Evolutionary conservation across 2,329 filamentous ascomycete genomes (phyloP).

Genomic region (Aspergillus pseudotamarii): DNA sequence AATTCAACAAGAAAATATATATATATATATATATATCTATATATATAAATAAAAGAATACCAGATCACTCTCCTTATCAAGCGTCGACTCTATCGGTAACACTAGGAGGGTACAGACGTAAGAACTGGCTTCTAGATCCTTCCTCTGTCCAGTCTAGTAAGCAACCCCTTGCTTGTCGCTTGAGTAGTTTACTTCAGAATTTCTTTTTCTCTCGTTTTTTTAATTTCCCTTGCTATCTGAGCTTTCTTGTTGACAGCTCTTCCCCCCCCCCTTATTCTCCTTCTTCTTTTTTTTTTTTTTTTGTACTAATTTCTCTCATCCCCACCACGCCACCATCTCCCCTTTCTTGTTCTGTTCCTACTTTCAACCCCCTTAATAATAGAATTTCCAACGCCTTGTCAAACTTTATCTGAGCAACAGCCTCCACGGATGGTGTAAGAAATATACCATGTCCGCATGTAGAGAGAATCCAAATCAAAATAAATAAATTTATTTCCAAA

Average conservation of each 20-base stretch:
- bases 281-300: constrained; percentile 18
- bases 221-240: background rate
- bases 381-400: background rate
- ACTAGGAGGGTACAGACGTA: background rate
- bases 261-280: too few relatives aligned
- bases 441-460: background rate
- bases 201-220: background rate
- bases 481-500: background rate
- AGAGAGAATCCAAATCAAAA: background rate
- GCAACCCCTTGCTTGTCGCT: background rate
- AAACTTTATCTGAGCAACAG: constrained; percentile 2
- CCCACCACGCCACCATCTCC: background rate
- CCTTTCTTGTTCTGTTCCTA: background rate
- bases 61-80: background rate
- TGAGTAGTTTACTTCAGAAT: background rate
- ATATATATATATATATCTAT: too few relatives aligned
- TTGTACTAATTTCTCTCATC: background rate
- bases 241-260: background rate
- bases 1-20: too few relatives aligned
- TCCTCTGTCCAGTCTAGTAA: background rate
- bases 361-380: background rate
- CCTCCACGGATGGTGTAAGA: background rate
- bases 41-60: too few relatives aligned
- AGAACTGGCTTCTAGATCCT: constrained; percentile 8
- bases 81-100: background rate